Evolutionary conservation across 176 grass and related monocot species (phyloP).

Genomic region (Triticum monococcum): DNA sequence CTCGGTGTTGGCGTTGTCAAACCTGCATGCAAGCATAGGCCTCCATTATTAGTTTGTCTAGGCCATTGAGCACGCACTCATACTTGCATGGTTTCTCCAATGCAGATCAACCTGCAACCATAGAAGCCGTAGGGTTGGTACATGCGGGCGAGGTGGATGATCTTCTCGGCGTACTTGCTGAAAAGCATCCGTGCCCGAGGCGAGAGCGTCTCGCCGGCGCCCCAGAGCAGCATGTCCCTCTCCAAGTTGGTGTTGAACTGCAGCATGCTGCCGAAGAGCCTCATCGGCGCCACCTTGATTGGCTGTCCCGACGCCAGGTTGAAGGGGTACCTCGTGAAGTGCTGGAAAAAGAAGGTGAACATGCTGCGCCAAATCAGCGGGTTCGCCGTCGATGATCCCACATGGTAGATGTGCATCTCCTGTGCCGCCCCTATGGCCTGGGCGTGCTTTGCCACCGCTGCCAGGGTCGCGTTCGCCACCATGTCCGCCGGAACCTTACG

Average conservation of each 20-base stretch:
- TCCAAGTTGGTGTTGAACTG: conserved; percentile 55
- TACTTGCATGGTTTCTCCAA: too few relatives aligned
- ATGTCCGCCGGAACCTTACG: conserved; percentile 89
- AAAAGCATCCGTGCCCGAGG: conserved; percentile 36
- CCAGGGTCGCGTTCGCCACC: conserved; percentile 86
- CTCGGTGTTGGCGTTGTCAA: conserved; percentile 65
- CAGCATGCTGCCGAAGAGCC: conserved; percentile 52
- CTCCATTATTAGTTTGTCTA: too few relatives aligned
- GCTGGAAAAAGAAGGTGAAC: conserved; percentile 51
- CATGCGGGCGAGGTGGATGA: conserved; percentile 61
- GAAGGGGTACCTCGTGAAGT: conserved; percentile 59
- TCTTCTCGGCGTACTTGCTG: conserved; percentile 62
- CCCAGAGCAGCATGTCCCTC: conserved; percentile 43
- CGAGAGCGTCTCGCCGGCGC: conserved; percentile 14
- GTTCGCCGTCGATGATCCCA: conserved; percentile 76
- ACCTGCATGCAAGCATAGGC: conserved; percentile 74
- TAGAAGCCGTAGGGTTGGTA: conserved; percentile 91
- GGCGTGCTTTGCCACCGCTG: conserved; percentile 72
- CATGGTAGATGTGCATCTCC: conserved; percentile 73
- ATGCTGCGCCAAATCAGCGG: conserved; percentile 61
- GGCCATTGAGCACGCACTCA: too few relatives aligned
- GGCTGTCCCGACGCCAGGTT: conserved; percentile 45
- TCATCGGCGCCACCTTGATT: conserved; percentile 52
- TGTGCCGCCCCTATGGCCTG: neutral
- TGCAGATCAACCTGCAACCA: conserved; percentile 20